These are phyloP conservation scores for Podospora sp. DNA, from an alignment of 495 filamentous ascomycete genomes.

Conservation along the genomic window DNA sequence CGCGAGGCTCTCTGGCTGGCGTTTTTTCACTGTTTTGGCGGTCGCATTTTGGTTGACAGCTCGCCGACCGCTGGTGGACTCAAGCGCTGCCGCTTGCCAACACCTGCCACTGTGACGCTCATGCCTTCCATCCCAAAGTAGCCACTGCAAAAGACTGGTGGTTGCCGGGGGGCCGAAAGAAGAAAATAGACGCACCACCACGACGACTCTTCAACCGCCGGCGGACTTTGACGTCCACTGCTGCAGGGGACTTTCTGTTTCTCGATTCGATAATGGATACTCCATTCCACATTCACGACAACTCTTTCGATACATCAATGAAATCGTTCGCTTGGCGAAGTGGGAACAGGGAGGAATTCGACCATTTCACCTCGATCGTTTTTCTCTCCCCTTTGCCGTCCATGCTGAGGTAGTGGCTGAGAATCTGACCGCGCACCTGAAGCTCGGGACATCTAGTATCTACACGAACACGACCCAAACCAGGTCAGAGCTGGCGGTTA, in stretches of 20 bases:
- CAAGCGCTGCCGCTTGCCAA: conserved; percentile 16
- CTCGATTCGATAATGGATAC: not conserved
- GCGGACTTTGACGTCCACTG: not conserved
- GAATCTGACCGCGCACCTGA: not conserved
- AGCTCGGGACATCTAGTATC: no score
- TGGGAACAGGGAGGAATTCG: not conserved
- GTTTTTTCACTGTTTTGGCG: conserved; percentile 17
- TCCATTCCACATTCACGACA: not conserved
- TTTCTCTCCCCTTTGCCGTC: not conserved
- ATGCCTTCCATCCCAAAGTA: not conserved
- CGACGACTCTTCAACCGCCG: not conserved
- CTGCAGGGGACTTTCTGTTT: conserved; percentile 10
- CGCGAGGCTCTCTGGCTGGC: conserved; percentile 27
- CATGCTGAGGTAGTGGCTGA: not conserved
- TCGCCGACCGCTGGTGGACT: not conserved
- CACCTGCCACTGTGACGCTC: conserved; percentile 10
- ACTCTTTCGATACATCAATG: not conserved
- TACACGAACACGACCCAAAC: not conserved
- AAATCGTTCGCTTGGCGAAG: not conserved
- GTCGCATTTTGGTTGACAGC: not conserved
- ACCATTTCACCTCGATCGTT: not conserved
- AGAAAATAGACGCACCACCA: not conserved
- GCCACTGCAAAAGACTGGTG: not conserved
- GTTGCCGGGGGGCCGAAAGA: not conserved
- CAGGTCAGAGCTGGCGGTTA: not conserved